phyloP scores from a whole-genome alignment of 306 rosid species.

The Gleditsia sinensis region DNA sequence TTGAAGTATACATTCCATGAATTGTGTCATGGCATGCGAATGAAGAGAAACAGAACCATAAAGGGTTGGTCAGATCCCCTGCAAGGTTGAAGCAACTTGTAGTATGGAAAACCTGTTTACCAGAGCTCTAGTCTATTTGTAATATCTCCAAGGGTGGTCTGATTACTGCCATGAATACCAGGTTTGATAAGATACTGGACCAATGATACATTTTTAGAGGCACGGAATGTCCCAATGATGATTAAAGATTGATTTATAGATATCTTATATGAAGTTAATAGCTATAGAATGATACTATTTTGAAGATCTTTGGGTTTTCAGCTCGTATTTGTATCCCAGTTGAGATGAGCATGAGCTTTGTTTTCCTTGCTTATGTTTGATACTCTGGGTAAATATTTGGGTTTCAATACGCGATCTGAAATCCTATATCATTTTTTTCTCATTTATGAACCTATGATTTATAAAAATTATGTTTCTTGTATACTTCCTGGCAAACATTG shows the following conservation, averaged over 20 bases:
- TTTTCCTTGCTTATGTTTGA: neutral
- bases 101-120: neutral
- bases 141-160: neutral
- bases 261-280: too few species aligned
- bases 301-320: neutral
- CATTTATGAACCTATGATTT: neutral
- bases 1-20: neutral
- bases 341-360: neutral
- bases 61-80: neutral
- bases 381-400: neutral
- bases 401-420: neutral
- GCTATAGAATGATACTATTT: neutral
- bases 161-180: neutral
- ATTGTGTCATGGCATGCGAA: neutral
- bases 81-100: neutral
- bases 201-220: neutral
- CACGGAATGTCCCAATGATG: neutral
- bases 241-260: neutral
- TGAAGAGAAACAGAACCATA: neutral
- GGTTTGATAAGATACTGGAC: neutral
- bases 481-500: slow-evolving; percentile 9
- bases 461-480: neutral
- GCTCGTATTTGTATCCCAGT: neutral
- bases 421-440: neutral
- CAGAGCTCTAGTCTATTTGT: neutral